phyloP scores from a whole-genome alignment of 345 rosid genomes.

The Syzygium aromaticum region DNA sequence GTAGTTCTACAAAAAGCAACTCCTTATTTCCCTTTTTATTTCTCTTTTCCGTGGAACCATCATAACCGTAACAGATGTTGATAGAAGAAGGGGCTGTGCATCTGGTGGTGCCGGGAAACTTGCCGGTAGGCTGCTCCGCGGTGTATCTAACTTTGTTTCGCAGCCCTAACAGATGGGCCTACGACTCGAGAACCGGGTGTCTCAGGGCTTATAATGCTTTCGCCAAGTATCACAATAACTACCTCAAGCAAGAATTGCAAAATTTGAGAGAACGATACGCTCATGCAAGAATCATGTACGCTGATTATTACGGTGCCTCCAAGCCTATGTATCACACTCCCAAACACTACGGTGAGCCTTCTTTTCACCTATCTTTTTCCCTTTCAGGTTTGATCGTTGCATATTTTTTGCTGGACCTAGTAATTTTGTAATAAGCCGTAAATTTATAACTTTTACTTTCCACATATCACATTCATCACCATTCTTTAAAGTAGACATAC shows the following conservation, averaged over 20 bases:
- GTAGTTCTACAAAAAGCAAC: too few species aligned
- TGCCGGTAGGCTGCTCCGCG: constrained; percentile 63
- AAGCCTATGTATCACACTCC: constrained; percentile 33
- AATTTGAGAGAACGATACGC: constrained; percentile 33
- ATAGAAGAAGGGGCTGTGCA: constrained; percentile 64
- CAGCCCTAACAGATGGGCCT: constrained; percentile 19
- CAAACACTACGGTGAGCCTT: constrained; percentile 28
- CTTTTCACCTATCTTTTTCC: background rate
- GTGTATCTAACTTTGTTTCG: constrained; percentile 40
- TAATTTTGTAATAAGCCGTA: background rate
- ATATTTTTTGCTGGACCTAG: background rate
- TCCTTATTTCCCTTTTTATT: background rate
- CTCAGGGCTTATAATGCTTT: constrained; percentile 34
- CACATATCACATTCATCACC: background rate
- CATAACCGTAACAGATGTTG: constrained; percentile 18
- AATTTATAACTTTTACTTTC: background rate
- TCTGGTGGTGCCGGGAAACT: constrained; percentile 55
- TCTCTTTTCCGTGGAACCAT: too few species aligned
- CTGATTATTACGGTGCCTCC: constrained; percentile 44
- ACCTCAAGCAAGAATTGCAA: constrained; percentile 29
- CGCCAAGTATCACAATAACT: constrained; percentile 37
- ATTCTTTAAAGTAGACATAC: background rate
- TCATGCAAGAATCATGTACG: constrained; percentile 40
- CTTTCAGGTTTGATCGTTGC: background rate
- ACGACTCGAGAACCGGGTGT: constrained; percentile 43